Base-by-base conservation (phyloP, 768 basidiomycete species). In the Pleurotus cornucopiae region DNA sequence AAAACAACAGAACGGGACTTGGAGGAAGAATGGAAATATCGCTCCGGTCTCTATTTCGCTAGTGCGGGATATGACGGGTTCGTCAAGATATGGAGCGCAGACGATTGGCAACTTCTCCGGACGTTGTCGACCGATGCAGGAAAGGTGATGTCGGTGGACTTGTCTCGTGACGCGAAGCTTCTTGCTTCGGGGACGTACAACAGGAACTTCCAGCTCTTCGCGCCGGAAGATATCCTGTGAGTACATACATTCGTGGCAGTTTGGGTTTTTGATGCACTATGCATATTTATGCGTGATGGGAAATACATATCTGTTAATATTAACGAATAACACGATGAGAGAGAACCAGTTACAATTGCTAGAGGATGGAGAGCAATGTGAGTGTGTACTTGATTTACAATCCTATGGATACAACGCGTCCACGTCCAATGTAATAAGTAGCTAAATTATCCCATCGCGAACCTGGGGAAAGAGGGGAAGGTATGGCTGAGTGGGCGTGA, bases 121-220 rank as follows among this genome's bases (percentile, higher is more conserved):
- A 89, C 89, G 44, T 77, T 99, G 57, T 85, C 93, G 51, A 95
- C 94, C 18, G 96, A 98, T 66, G 88, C 89, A 23, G 94, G 95
- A n/a, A 98, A 98, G 71, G 95, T 98, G 58, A 99, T 98, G 97
- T 92, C 91, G 5, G 94, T 98, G 7, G 97, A 99, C 67, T 78
- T 98, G 18, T 85, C 87, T 23, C 78, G 79, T 54, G 92, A 96
- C 68, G 91, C 86, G 11, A 85, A 84, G 63, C 78, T 91, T 66
- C 80, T 97, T 44, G 95, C 87, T 3, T 89, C 89, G 4, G 94
- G 94, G 38, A 94, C 92, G 44, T 96, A 92, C 69, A 95, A 93
- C 71, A 80, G 95, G 58, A 94, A 90, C 71, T 97, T 93, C 79
- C 95, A 98, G 68, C 75, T 98, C 57, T 98, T 91, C 69, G 84